These are phyloP conservation scores for Babesia sp. DNA, from an alignment of 169 alveolate genomes.

Conservation along the genomic window DNA sequence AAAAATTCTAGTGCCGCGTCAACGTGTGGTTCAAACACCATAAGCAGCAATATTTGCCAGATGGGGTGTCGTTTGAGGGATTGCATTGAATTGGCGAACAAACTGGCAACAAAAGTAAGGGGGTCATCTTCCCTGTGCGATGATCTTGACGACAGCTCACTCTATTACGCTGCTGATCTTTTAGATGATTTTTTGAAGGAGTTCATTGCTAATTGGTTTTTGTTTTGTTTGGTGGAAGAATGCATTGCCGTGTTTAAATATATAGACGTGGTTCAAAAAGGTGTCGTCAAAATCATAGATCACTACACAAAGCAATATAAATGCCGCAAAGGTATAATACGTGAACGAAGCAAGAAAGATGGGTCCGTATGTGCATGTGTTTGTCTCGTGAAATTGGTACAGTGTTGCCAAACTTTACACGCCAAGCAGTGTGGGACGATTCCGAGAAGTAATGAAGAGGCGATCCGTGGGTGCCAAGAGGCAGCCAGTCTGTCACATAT, in stretches of 20 bases:
- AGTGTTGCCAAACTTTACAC: not conserved
- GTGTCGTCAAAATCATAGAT: not conserved
- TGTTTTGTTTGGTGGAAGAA: not conserved
- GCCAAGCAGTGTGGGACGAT: conserved; percentile 4
- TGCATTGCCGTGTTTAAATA: not conserved
- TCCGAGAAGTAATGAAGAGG: not conserved
- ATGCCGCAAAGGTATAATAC: not conserved
- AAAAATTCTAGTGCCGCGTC: not conserved
- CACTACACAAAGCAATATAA: not conserved
- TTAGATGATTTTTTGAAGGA: not conserved
- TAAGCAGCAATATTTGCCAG: not conserved
- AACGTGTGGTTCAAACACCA: not conserved
- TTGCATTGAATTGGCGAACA: not conserved
- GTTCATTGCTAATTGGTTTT: not conserved
- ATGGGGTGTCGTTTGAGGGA: not conserved
- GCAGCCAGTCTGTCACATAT: not conserved
- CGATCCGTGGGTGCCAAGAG: not conserved
- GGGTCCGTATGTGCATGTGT: conserved; percentile 1
- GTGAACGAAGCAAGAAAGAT: not conserved
- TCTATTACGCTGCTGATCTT: not conserved
- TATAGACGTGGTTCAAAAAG: not conserved
- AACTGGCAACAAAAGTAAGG: not conserved
- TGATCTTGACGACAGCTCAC: not conserved
- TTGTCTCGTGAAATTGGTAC: not conserved
- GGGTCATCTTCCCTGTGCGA: not conserved